These are phyloP conservation scores for Trametes sanguinea DNA, from an alignment of 768 basidiomycete species.

Conservation along the genomic window DNA sequence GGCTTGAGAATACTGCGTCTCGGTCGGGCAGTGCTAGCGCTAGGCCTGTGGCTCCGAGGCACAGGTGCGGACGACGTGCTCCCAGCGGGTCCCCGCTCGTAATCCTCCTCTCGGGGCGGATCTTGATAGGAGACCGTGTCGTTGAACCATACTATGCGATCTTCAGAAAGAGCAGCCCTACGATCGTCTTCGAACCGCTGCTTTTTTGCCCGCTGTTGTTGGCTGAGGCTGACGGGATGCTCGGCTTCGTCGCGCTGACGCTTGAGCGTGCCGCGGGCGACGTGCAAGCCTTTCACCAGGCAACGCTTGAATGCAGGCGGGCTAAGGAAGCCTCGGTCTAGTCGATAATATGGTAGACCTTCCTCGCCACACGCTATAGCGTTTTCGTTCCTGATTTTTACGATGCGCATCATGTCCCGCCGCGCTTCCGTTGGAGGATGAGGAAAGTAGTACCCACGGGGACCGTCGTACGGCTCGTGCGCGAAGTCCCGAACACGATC, in stretches of 20 bases:
- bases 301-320: conserved; percentile 13
- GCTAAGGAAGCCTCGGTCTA: background rate
- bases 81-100: background rate
- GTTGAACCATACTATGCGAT: conserved; percentile 8
- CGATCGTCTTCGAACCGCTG: conserved; percentile 12
- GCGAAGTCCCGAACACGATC: conserved; percentile 30
- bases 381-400: conserved; percentile 24
- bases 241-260: conserved; percentile 5
- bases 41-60: background rate
- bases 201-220: conserved; percentile 5
- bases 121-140: conserved; percentile 8
- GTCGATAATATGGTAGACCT: conserved; percentile 16
- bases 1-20: conserved; percentile 18
- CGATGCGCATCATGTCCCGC: conserved; percentile 9
- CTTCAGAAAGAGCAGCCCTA: conserved; percentile 4
- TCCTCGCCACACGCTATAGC: conserved; percentile 2
- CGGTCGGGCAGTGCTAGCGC: background rate
- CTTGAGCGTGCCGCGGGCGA: conserved; percentile 15
- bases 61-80: background rate
- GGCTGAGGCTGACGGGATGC: background rate
- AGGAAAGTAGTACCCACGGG: conserved; percentile 25
- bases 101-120: background rate
- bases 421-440: conserved; percentile 26
- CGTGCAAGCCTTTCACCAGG: background rate
- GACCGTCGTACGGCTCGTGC: conserved; percentile 23